Evolutionary conservation across 495 filamentous ascomycete species (phyloP).

Genomic region (Hamigera avellanea): DNA sequence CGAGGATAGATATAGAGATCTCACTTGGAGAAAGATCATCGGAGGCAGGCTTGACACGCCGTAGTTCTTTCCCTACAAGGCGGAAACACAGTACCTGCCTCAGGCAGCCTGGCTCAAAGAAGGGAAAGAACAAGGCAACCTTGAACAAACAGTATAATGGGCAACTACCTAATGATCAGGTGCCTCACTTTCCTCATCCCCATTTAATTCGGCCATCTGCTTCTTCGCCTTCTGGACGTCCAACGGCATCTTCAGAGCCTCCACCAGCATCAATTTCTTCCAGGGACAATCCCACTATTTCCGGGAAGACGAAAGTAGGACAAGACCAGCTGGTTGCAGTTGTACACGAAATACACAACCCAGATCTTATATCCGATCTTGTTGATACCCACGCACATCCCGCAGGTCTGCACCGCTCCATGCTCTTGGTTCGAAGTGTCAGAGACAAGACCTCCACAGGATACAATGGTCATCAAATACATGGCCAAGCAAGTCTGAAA

Average conservation of each 20-base stretch:
- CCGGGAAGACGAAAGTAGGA: conserved; percentile 33
- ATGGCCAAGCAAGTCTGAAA: conserved; percentile 30
- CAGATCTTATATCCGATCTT: conserved; percentile 34
- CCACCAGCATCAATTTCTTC: conserved; percentile 32
- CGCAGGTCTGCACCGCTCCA: conserved; percentile 28
- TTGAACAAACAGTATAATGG: too few species aligned
- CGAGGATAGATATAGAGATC: too few species aligned
- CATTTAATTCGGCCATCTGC: conserved; percentile 10
- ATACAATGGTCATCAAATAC: conserved; percentile 32
- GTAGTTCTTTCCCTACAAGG: too few species aligned
- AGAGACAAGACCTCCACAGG: conserved; percentile 28
- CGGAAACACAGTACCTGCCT: too few species aligned
- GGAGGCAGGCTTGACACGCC: too few species aligned
- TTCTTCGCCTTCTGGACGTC: conserved; percentile 34
- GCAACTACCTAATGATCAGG: too few species aligned
- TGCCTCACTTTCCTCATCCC: conserved; percentile 9
- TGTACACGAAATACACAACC: conserved; percentile 33
- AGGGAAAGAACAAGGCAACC: too few species aligned
- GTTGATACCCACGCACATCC: conserved; percentile 29
- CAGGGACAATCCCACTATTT: conserved; percentile 23
- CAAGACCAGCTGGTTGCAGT: conserved; percentile 24
- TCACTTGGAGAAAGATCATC: too few species aligned
- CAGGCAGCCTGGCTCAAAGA: too few species aligned
- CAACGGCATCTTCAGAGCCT: conserved; percentile 32
- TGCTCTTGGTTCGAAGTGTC: conserved; percentile 28